Conservation (phyloP, 306 rosid genomes). For the Trifolium pratense region DNA sequence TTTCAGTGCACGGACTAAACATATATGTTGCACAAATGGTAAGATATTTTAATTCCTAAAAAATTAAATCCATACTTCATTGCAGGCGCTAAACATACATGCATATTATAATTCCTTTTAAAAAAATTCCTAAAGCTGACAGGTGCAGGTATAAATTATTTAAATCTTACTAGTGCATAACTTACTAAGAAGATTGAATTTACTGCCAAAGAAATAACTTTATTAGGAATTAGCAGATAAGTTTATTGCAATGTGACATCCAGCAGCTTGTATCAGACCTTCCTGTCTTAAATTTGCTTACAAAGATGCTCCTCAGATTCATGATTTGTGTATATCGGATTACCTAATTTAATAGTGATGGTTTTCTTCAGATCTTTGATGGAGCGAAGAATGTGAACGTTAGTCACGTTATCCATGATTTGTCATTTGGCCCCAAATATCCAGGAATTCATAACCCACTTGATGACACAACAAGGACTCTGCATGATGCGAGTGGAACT, state of each 20-base stretch:
- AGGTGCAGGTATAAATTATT: constrained; percentile 6
- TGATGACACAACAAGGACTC: constrained; percentile 73
- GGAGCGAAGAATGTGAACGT: constrained; percentile 87
- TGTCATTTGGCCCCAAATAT: constrained; percentile 98
- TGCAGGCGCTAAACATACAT: constrained; percentile 75
- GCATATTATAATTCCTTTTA: constrained; percentile 27
- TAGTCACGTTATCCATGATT: constrained; percentile 86
- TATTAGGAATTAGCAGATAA: constrained; percentile 3
- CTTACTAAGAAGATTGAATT: background rate
- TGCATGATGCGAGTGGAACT: constrained; percentile 85
- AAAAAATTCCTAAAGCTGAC: constrained; percentile 14
- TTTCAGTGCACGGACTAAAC: constrained; percentile 90
- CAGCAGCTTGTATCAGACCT: constrained; percentile 3
- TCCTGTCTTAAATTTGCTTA: constrained; percentile 19
- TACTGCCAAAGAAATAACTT: background rate
- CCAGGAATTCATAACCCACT: constrained; percentile 99
- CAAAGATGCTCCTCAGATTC: constrained; percentile 11
- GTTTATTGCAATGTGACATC: constrained; percentile 3
- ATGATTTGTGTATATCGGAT: constrained; percentile 27
- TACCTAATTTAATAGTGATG: constrained; percentile 33
- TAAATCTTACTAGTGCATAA: constrained; percentile 4
- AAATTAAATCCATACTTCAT: constrained; percentile 63
- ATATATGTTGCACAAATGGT: constrained; percentile 95
- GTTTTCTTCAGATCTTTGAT: constrained; percentile 76
- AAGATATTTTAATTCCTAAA: constrained; percentile 35